phyloP scores from a whole-genome alignment of 257 asterid species.

The Orobanche coerulescens region DNA sequence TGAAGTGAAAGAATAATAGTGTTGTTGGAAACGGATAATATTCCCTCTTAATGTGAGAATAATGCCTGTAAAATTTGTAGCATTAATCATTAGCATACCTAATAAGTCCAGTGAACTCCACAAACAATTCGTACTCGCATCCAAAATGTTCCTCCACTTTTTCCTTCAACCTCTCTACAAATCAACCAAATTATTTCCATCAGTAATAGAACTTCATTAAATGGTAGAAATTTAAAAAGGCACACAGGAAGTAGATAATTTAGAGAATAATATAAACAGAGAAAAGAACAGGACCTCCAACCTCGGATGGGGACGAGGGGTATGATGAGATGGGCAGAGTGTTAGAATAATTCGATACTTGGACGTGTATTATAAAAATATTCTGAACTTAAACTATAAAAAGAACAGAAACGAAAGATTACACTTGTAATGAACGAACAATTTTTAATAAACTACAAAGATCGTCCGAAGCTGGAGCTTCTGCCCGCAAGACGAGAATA shows the following conservation, averaged over 20 bases:
- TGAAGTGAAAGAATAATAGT: background rate
- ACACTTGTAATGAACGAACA: no score
- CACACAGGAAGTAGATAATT: background rate
- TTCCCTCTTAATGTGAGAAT: background rate
- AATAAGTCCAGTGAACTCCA: slow-evolving; percentile 84
- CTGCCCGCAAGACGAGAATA: no score
- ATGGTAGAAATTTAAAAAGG: background rate
- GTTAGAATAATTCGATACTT: no score
- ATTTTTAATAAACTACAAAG: no score
- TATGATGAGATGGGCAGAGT: slow-evolving; percentile 65
- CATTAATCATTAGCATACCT: slow-evolving; percentile 33
- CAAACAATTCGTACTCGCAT: slow-evolving; percentile 65
- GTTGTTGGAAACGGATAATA: background rate
- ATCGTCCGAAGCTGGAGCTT: no score
- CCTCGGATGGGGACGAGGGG: slow-evolving; percentile 79
- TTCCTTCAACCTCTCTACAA: slow-evolving; percentile 68
- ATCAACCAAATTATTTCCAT: slow-evolving; percentile 5
- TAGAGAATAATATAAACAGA: background rate
- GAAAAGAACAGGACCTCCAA: slow-evolving; percentile 28
- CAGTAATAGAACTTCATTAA: background rate
- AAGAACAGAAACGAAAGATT: no score
- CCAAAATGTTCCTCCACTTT: slow-evolving; percentile 69
- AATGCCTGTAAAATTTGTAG: background rate
- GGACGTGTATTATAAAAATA: no score
- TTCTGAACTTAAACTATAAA: no score